phyloP scores from a whole-genome alignment of 257 asterid genomes.

The Solanum sejunctum region DNA sequence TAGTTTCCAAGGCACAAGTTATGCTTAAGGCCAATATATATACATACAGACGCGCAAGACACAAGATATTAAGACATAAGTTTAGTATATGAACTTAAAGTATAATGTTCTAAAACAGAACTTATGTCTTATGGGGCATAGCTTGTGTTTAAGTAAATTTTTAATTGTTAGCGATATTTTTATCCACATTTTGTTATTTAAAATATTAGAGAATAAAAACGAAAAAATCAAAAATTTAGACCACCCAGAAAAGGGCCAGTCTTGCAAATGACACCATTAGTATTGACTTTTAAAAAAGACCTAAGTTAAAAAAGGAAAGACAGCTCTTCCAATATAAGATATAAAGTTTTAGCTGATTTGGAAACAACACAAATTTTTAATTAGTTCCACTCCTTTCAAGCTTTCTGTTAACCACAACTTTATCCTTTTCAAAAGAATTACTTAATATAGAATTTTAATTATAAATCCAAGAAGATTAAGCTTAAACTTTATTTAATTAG shows the following conservation, averaged over 20 bases:
- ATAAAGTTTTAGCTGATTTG: not conserved
- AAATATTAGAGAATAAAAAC: not conserved
- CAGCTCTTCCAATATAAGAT: not conserved
- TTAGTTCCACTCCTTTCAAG: not conserved
- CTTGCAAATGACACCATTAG: too few relatives aligned
- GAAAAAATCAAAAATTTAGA: too few relatives aligned
- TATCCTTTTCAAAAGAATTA: not conserved
- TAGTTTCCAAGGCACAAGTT: not conserved
- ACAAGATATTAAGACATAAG: not conserved
- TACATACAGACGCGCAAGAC: too few relatives aligned
- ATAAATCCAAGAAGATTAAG: too few relatives aligned
- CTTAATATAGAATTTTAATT: too few relatives aligned
- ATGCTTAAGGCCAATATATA: not conserved
- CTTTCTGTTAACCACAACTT: not conserved
- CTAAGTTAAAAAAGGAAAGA: not conserved
- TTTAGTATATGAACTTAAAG: not conserved
- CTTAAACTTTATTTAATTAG: not conserved
- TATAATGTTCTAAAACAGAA: too few relatives aligned
- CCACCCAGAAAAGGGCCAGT: too few relatives aligned
- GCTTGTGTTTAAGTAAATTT: too few relatives aligned
- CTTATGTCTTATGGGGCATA: too few relatives aligned
- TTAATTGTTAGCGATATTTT: not conserved
- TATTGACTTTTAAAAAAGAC: too few relatives aligned
- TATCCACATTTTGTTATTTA: not conserved
- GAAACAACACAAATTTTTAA: not conserved